These are phyloP conservation scores for Xylaria sp. DNA, from an alignment of 2,329 filamentous ascomycete species.

Conservation along the genomic window DNA sequence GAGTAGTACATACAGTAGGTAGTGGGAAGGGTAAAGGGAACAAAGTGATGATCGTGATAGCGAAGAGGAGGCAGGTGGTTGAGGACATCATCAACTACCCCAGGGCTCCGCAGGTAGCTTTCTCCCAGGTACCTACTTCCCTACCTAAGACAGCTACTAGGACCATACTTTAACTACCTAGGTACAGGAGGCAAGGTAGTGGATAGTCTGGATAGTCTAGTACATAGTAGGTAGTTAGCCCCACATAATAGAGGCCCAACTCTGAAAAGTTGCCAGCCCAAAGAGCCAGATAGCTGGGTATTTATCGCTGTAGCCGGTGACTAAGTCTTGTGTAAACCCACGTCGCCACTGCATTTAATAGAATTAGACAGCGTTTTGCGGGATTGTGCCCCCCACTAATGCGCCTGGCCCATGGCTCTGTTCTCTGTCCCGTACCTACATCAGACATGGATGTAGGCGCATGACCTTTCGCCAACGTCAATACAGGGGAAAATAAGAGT, in stretches of 20 bases:
- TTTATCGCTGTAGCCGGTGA: conserved; percentile 15
- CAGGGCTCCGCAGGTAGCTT: too few species aligned
- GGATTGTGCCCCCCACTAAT: not conserved
- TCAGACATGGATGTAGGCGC: not conserved
- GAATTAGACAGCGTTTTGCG: not conserved
- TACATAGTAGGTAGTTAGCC: not conserved
- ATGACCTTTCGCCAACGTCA: not conserved
- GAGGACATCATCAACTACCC: not conserved
- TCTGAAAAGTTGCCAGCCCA: not conserved
- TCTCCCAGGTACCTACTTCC: too few species aligned
- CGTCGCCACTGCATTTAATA: not conserved
- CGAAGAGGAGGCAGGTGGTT: not conserved
- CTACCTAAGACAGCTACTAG: too few species aligned
- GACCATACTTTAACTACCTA: too few species aligned
- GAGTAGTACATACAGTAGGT: too few species aligned
- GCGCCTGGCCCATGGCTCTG: not conserved
- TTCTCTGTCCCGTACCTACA: conserved; percentile 17
- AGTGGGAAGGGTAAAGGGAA: not conserved
- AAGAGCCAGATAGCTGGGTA: conserved; percentile 10
- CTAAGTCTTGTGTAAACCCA: not conserved
- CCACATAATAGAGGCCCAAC: conserved; percentile 23
- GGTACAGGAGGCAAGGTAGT: too few species aligned
- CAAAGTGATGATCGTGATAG: not conserved
- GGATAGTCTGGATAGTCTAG: not conserved
- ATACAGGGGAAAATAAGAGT: too few species aligned